Conservation (phyloP, 305 asterid species). For the Fraxinus ornus region DNA sequence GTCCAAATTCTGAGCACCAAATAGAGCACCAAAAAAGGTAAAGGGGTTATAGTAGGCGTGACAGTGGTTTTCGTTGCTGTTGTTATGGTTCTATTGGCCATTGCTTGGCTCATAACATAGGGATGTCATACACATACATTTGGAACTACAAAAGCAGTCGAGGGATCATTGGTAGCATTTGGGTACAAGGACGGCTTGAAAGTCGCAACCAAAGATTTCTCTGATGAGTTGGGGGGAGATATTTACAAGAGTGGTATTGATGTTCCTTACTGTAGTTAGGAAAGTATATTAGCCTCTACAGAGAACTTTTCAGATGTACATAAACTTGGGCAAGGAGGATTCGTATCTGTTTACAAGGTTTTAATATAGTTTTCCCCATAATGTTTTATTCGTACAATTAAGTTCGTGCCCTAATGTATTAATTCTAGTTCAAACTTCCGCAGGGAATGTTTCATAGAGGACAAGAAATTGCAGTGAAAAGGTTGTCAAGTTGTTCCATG, state of each 20-base stretch:
- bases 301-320: background rate
- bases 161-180: slow-evolving; percentile 66
- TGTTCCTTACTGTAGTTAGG: background rate
- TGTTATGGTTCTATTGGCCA: slow-evolving; percentile 21
- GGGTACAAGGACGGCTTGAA: slow-evolving; percentile 60
- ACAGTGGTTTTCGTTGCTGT: slow-evolving; percentile 44
- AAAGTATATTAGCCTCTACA: background rate
- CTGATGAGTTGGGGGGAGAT: slow-evolving; percentile 59
- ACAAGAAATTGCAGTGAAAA: too few relatives aligned
- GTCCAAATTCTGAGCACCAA: slow-evolving; percentile 42
- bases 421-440: too few relatives aligned
- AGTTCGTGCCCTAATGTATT: background rate
- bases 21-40: slow-evolving; percentile 29
- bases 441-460: too few relatives aligned
- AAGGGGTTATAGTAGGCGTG: slow-evolving; percentile 37
- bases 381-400: too few relatives aligned
- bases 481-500: too few relatives aligned
- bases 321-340: slow-evolving; percentile 44
- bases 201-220: slow-evolving; percentile 60
- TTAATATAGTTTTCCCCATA: background rate
- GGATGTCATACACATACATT: slow-evolving; percentile 27
- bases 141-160: slow-evolving; percentile 38
- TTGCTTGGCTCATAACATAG: slow-evolving; percentile 32
- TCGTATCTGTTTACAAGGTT: slow-evolving; percentile 74
- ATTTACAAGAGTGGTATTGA: background rate